Evolutionary conservation across 1,284 basidiomycete species (phyloP).

Genomic region (Tilletia indica): DNA sequence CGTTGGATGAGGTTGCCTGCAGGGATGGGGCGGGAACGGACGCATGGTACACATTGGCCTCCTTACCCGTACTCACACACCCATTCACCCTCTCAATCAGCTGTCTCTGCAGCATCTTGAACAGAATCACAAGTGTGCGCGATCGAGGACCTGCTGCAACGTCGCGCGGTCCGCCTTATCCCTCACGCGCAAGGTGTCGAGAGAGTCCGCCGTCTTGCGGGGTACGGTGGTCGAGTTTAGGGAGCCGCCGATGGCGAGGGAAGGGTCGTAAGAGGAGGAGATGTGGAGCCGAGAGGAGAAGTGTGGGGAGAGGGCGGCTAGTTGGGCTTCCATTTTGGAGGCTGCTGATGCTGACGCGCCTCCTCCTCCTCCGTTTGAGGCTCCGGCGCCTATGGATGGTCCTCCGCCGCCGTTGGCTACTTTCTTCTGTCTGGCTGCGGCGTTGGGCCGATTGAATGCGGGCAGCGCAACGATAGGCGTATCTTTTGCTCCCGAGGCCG

Average conservation of each 20-base stretch:
- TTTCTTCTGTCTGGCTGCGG: conserved; percentile 16
- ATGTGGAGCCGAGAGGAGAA: conserved; percentile 46
- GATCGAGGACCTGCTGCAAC: conserved; percentile 53
- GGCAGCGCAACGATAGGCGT: conserved; percentile 29
- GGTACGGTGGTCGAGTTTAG: conserved; percentile 44
- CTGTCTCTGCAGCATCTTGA: conserved; percentile 52
- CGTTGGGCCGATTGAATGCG: conserved; percentile 27
- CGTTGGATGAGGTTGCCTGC: neutral
- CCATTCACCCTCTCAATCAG: conserved; percentile 48
- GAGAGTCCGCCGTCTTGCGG: conserved; percentile 41
- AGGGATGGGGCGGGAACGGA: conserved; percentile 29
- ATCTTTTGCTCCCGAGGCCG: neutral
- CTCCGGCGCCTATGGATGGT: neutral
- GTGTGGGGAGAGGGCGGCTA: conserved; percentile 40
- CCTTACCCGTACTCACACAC: conserved; percentile 52
- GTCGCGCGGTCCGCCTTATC: conserved; percentile 55
- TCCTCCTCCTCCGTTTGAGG: neutral
- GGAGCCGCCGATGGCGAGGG: conserved; percentile 44
- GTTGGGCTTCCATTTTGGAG: conserved; percentile 42
- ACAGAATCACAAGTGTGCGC: conserved; percentile 51
- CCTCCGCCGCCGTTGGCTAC: conserved; percentile 14
- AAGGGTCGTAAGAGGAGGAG: conserved; percentile 47
- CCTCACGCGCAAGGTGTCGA: conserved; percentile 37
- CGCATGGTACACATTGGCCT: conserved; percentile 54
- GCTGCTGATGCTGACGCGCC: conserved; percentile 12